Evolutionary conservation across 2,329 filamentous ascomycete genomes (phyloP).

Genomic region (Tolypocladium nubicola): DNA sequence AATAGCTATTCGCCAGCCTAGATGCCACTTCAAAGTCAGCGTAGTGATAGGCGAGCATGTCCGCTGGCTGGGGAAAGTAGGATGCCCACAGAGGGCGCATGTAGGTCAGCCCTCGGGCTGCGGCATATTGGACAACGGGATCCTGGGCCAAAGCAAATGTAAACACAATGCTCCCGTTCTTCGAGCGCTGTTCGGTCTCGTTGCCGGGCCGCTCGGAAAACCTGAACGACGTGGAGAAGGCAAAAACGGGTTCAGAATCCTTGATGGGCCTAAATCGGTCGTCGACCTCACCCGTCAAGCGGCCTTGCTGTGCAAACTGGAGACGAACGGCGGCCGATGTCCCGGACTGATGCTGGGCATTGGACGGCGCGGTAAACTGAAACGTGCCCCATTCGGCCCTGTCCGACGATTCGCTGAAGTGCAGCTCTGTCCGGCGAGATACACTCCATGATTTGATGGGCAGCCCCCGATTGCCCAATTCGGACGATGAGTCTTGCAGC

Average conservation of each 20-base stretch:
- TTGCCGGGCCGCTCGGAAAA: slow-evolving; percentile 24
- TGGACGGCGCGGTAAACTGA: slow-evolving; percentile 61
- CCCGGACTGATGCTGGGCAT: slow-evolving; percentile 60
- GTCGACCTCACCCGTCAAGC: slow-evolving; percentile 57
- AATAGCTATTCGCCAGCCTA: slow-evolving; percentile 61
- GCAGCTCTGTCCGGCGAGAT: slow-evolving; percentile 46
- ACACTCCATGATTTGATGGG: slow-evolving; percentile 58
- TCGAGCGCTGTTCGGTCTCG: too few relatives aligned
- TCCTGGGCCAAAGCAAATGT: slow-evolving; percentile 70
- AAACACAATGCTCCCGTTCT: slow-evolving; percentile 50
- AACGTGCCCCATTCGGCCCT: slow-evolving; percentile 77
- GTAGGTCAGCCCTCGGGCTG: slow-evolving; percentile 61
- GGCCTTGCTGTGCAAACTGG: slow-evolving; percentile 57
- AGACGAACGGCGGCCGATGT: slow-evolving; percentile 55
- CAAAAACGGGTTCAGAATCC: slow-evolving; percentile 73
- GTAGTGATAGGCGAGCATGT: slow-evolving; percentile 68
- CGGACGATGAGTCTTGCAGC: slow-evolving; percentile 27
- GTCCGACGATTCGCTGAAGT: slow-evolving; percentile 66
- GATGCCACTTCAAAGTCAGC: slow-evolving; percentile 57
- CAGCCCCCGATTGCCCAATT: slow-evolving; percentile 2
- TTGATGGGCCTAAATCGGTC: slow-evolving; percentile 57
- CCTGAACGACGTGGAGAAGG: slow-evolving; percentile 58
- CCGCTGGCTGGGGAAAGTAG: slow-evolving; percentile 53
- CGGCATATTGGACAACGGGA: slow-evolving; percentile 69
- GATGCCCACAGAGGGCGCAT: slow-evolving; percentile 76